Base-by-base conservation (phyloP, 2,329 filamentous ascomycete species). In the Aspergillus ibericus region DNA sequence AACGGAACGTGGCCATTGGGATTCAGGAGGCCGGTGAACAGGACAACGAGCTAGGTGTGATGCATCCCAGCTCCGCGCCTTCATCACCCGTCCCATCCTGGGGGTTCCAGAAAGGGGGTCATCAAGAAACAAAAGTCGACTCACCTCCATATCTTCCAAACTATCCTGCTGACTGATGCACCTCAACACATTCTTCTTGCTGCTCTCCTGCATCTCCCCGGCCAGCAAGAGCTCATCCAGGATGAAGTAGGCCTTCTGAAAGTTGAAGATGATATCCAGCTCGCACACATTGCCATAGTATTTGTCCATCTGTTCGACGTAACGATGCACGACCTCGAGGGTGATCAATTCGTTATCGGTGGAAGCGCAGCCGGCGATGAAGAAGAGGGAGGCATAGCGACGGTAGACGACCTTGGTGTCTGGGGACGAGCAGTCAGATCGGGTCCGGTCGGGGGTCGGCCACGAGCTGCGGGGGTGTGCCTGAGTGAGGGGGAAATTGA, bases 241-340 rank as follows among this genome's bases (percentile, higher is more conserved):
- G 68, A 99, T 99, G 79, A 98, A 99, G 79, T 99, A 99, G 60
- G 95, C 95, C 79, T 99, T 99, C 69, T 96, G 96, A 77, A 99
- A 99, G 76, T 96, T 98, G 85, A 99, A 99, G 77, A 99, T 99
- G 79, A 98, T 97, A 77, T 98, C 93, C 65, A 99, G 86, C 81
- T 99, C 95, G 87, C 95, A 99, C 60, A 99, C 95, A 77, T 99
- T 99, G 77, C 95, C 95, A 78, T 98, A 99, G 82, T 99, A 99
- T 78, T 99, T 99, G 84, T 99, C 95, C 95, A 99, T 99, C 80
- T 99, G 95, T 79, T 99, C 95, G 73, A 99, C 95, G 76, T 99
- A 99, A 79, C 95, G 92, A 78, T 99, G 95, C 71, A 99, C 96
- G 74, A 99, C 92, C 78, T 99, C 95, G 74, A 99, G 91, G 22